Conservation (phyloP, 805 yeast genomes). For the Barnettozyma vustinii region DNA sequence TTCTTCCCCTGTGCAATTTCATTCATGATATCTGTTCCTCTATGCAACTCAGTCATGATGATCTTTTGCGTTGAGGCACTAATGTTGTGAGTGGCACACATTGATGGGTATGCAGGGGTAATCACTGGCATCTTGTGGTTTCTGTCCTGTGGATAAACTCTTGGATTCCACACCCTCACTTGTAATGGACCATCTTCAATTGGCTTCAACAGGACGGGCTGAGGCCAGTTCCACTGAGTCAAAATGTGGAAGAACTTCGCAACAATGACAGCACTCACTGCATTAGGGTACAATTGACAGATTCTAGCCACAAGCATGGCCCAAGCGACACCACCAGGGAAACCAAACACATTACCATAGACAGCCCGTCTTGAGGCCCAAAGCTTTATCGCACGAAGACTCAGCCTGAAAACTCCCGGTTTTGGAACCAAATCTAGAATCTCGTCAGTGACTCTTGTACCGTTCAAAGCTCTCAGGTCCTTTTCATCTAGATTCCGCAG, state of each 20-base stretch:
- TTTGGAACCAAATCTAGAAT: constrained; percentile 87
- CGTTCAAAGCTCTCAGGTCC: constrained; percentile 85
- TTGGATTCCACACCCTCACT: constrained; percentile 96
- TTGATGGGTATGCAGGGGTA: constrained; percentile 96
- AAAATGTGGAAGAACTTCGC: constrained; percentile 83
- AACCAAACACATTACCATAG: constrained; percentile 92
- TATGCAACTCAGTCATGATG: constrained; percentile 68
- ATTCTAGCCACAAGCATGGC: constrained; percentile 98
- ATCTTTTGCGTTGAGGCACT: constrained; percentile 82
- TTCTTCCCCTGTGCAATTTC: constrained; percentile 60
- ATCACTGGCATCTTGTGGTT: constrained; percentile 95
- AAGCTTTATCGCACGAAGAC: constrained; percentile 84
- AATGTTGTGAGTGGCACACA: constrained; percentile 98
- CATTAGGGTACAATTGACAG: constrained; percentile 94
- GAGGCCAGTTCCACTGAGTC: constrained; percentile 96
- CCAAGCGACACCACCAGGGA: constrained; percentile 99
- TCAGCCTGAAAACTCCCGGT: constrained; percentile 87
- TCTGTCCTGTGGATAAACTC: constrained; percentile 81
- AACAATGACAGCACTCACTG: constrained; percentile 89
- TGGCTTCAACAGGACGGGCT: constrained; percentile 86
- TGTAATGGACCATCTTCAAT: constrained; percentile 97
- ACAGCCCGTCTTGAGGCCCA: constrained; percentile 97
- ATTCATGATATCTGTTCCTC: constrained; percentile 69
- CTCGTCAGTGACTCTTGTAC: constrained; percentile 96
- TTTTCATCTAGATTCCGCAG: constrained; percentile 85